phyloP scores from a whole-genome alignment of 768 basidiomycete genomes.

The Imleria badia region DNA sequence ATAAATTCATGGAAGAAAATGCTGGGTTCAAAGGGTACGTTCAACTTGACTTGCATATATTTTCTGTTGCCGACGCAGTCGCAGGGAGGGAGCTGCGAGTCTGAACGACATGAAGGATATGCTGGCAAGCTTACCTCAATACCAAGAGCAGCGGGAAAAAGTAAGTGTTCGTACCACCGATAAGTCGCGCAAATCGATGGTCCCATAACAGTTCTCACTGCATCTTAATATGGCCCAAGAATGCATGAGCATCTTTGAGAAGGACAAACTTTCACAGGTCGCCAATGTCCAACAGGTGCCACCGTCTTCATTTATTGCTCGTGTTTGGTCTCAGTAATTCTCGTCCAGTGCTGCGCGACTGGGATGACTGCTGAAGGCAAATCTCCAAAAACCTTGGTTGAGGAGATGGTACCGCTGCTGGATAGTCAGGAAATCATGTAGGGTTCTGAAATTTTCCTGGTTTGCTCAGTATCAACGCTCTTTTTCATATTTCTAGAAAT shows the following conservation, averaged over 20 bases:
- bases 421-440: slow-evolving; percentile 86
- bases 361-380: slow-evolving; percentile 91
- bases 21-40: slow-evolving; percentile 89
- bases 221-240: slow-evolving; percentile 98
- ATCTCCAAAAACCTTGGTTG: slow-evolving; percentile 90
- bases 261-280: slow-evolving; percentile 75
- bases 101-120: slow-evolving; percentile 99
- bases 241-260: slow-evolving; percentile 93
- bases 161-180: slow-evolving; percentile 37
- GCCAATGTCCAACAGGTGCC: slow-evolving; percentile 89
- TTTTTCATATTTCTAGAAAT: slow-evolving; percentile 49
- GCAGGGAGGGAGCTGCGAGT: slow-evolving; percentile 76
- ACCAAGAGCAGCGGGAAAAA: slow-evolving; percentile 94
- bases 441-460: slow-evolving; percentile 22
- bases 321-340: neutral
- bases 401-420: slow-evolving; percentile 97
- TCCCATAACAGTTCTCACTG: slow-evolving; percentile 75
- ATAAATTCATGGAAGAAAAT: slow-evolving; percentile 90
- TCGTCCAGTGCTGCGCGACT: slow-evolving; percentile 82
- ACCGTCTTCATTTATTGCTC: neutral
- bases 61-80: slow-evolving; percentile 3
- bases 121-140: slow-evolving; percentile 92
- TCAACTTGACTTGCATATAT: neutral
- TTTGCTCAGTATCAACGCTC: neutral
- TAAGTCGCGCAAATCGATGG: neutral